phyloP scores from a whole-genome alignment of 805 yeast genomes.

The Starmerella roubikii region DNA sequence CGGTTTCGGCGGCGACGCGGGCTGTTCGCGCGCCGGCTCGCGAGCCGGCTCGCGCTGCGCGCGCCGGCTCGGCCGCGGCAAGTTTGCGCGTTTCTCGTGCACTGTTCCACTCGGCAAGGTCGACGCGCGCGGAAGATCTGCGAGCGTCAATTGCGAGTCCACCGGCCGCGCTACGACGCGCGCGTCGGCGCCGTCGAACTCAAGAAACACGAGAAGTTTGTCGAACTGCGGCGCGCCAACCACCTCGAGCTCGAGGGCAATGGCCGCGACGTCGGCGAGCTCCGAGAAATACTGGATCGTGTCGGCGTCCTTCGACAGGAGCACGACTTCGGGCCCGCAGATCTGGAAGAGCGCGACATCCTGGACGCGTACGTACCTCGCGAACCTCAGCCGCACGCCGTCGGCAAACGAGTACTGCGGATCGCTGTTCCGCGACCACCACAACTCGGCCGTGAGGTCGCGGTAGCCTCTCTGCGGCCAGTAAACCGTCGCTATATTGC shows the following conservation, averaged over 20 bases:
- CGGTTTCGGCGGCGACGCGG: not conserved
- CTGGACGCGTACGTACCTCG: constrained; percentile 4
- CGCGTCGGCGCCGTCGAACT: constrained; percentile 3
- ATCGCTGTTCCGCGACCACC: constrained; percentile 2
- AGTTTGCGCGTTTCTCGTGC: not conserved
- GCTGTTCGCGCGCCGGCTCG: not conserved
- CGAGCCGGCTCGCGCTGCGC: not conserved
- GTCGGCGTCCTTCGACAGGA: constrained; percentile 8
- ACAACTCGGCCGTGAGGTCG: constrained; percentile 8
- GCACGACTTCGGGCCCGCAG: constrained; percentile 15
- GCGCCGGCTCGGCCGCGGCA: too few species aligned
- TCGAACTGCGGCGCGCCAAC: constrained; percentile 4
- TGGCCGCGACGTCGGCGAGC: constrained; percentile 8
- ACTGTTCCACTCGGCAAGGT: not conserved
- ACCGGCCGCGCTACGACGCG: constrained; percentile 13
- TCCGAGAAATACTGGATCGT: constrained; percentile 13
- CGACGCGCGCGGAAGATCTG: not conserved
- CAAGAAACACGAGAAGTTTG: constrained; percentile 13
- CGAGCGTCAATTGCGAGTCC: not conserved
- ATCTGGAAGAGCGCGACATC: constrained; percentile 16
- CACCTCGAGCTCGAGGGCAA: constrained; percentile 1
- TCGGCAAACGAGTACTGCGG: not conserved
- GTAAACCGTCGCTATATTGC: constrained; percentile 3
- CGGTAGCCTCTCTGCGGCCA: constrained; percentile 16
- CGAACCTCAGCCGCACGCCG: constrained; percentile 2